phyloP scores from a whole-genome alignment of 2,329 filamentous ascomycete species.

The Cercospora sojina region DNA sequence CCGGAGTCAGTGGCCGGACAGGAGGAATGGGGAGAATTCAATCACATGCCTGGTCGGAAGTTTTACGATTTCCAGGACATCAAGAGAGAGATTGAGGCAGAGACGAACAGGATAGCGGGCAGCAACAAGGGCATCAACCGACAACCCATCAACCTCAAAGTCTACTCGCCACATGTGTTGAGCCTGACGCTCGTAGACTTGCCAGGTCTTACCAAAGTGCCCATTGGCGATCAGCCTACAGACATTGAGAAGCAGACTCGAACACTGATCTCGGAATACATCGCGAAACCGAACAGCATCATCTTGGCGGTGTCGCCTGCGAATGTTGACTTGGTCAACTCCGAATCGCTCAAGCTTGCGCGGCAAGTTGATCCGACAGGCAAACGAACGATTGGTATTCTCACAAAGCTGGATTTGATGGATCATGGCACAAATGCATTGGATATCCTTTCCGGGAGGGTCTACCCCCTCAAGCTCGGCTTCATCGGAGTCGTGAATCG shows the following conservation, averaged over 20 bases:
- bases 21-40: conserved; percentile 88
- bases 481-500: conserved; percentile 98
- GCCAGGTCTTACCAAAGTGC: conserved; percentile 92
- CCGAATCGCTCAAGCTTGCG: conserved; percentile 92
- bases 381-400: conserved; percentile 89
- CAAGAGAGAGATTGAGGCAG: conserved; percentile 93
- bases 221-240: conserved; percentile 93
- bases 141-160: conserved; percentile 96
- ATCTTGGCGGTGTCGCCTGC: conserved; percentile 94
- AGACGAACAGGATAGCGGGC: conserved; percentile 90
- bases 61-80: conserved; percentile 92
- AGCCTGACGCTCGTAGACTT: conserved; percentile 95
- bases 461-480: conserved; percentile 93
- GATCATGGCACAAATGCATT: conserved; percentile 97
- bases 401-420: conserved; percentile 98
- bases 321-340: conserved; percentile 98
- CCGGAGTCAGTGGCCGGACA: conserved; percentile 69
- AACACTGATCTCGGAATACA: conserved; percentile 95
- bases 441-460: conserved; percentile 93
- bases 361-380: conserved; percentile 95
- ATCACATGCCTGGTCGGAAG: conserved; percentile 84
- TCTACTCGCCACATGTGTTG: conserved; percentile 94
- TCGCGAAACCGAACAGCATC: conserved; percentile 98
- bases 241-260: conserved; percentile 99
- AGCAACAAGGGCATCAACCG: conserved; percentile 98